phyloP scores from a whole-genome alignment of 1,284 basidiomycete species.

The Cutaneotrichosporon sp. region DNA sequence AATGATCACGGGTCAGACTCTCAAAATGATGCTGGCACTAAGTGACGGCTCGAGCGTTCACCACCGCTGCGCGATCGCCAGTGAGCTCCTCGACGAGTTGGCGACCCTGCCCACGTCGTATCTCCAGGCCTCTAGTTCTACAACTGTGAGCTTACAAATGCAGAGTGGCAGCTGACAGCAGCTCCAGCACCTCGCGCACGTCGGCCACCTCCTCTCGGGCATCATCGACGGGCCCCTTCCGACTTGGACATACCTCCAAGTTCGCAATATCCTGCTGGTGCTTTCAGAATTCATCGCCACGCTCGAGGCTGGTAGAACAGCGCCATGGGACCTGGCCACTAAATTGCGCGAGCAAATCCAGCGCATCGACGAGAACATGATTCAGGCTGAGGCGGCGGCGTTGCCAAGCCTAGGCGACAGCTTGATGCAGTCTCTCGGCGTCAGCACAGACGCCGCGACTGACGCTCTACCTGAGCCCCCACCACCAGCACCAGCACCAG shows the following conservation, averaged over 20 bases:
- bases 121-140: neutral
- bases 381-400: neutral
- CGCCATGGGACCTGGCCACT: neutral
- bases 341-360: slow-evolving; percentile 1
- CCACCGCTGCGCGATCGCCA: slow-evolving; percentile 6
- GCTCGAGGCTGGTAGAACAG: neutral
- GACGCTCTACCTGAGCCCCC: neutral
- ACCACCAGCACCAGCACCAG: neutral
- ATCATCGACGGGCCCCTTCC: slow-evolving; percentile 6
- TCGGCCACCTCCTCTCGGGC: slow-evolving; percentile 5
- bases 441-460: neutral
- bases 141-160: neutral
- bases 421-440: neutral
- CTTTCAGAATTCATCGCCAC: neutral
- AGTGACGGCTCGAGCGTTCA: slow-evolving; percentile 5
- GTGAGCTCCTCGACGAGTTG: slow-evolving; percentile 6
- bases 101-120: slow-evolving; percentile 2
- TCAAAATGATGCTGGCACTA: slow-evolving; percentile 5
- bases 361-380: slow-evolving; percentile 9
- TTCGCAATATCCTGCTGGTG: slow-evolving; percentile 5
- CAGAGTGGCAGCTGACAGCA: neutral
- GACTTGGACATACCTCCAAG: slow-evolving; percentile 3
- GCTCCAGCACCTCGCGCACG: slow-evolving; percentile 9
- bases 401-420: neutral
- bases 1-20: slow-evolving; percentile 4